Base-by-base conservation (phyloP, 345 rosid genomes). In the Pugionium dolabratum region DNA sequence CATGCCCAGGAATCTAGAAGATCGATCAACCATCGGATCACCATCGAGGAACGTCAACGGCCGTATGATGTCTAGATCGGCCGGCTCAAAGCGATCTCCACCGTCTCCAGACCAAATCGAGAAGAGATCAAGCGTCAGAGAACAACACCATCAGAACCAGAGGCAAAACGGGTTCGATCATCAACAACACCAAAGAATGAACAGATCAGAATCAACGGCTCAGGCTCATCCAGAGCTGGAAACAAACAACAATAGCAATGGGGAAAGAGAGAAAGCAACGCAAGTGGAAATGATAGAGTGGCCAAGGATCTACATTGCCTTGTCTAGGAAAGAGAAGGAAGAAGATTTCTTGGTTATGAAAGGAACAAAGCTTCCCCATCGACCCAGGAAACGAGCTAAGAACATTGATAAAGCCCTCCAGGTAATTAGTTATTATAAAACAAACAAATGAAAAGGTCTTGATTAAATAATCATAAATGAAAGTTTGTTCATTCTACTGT, bases 331-430 rank as follows among this genome's bases (percentile, higher is more conserved):
- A 67, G 90, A 85, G 62, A 85, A 85, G 39, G 90, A 85, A 73
- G 90, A 85, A 70, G 90, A 85, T 76, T 85, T 85, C 56, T 71
- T 83, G 56, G 80, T 80, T 40, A 83, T 85, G 84, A 85, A 85
- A 57, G 91, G 91, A 68, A 81, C 91, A 9, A 85, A 85, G 62
- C 81, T 85, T 5, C 91, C 91, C 5, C 86, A 85, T 26, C 54
- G 91, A 61, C 91, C 91, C 37, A 83, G 83, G 78, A 85, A 85
- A 60, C 79, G 91, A 64, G 68, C 91, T 49, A 85, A 85, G 81
- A 83, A 76, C 71, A 39, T 85, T 65, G 91, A 83, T 66, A 85
- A 76, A 80, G 53, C 83, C 39, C 83, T 85, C 9, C 88, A 85
- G 91, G 91, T 85, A 71, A 64, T 40, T 40, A 5, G 5, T 40